A percentile compares a stretch with the other conserved stretches of the same genome.
Evolutionary conservation across 164 flowering plant genomes (phyloP).

Genomic region (Vitis rotundifolia): DNA sequence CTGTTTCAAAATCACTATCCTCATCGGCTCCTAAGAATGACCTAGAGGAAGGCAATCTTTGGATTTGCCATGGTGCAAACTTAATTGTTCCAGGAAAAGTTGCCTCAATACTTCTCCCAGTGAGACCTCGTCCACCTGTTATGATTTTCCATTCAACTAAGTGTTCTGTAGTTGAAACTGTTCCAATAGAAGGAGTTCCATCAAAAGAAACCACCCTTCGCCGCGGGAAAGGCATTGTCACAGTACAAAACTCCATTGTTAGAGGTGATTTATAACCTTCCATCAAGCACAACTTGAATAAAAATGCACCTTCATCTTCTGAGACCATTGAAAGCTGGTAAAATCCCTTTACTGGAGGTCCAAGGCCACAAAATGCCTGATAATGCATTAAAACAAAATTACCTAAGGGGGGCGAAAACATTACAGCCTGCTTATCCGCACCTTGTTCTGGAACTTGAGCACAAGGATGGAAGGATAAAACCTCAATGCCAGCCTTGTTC

Average conservation of each 20-base stretch:
- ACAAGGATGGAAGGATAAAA: conserved; percentile 90
- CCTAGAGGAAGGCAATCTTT: conserved; percentile 39
- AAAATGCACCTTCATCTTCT: conserved; percentile 98
- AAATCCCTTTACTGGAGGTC: conserved; percentile 96
- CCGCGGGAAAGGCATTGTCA: conserved; percentile 92
- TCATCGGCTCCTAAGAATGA: conserved; percentile 54
- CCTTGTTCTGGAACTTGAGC: conserved; percentile 93
- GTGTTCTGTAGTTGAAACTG: conserved; percentile 74
- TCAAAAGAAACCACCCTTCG: conserved; percentile 80
- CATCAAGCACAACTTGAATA: conserved; percentile 82
- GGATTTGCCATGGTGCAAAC: conserved; percentile 75
- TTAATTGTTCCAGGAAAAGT: conserved; percentile 92
- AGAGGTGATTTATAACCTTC: conserved; percentile 86
- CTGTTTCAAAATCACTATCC: conserved; percentile 84
- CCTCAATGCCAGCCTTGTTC: conserved; percentile 60
- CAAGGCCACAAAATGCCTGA: conserved; percentile 64
- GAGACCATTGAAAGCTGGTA: conserved; percentile 99
- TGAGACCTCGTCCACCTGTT: conserved; percentile 63
- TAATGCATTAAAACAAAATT: conserved; percentile 88
- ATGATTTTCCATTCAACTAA: conserved; percentile 95
- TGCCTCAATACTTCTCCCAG: conserved; percentile 90
- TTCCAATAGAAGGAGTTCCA: conserved; percentile 95
- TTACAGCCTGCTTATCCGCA: conserved; percentile 79
- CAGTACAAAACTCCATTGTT: conserved; percentile 83
- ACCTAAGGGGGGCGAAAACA: conserved; percentile 94